Conservation (phyloP, 2,329 filamentous ascomycete genomes). For the Chalaropsis ovoidea region DNA sequence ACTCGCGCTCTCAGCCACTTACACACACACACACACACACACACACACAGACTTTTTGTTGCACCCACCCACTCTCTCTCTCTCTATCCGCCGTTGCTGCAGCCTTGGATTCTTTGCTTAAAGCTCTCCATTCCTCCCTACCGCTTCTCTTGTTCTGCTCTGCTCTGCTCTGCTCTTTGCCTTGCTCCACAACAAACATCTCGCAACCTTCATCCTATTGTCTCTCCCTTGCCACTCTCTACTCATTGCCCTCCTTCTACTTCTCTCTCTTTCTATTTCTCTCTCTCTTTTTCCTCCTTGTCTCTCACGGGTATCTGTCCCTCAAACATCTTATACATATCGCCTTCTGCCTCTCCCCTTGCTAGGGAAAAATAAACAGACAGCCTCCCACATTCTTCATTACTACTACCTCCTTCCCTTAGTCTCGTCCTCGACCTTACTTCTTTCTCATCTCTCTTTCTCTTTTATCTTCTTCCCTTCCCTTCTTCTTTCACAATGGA, state of each 20-base stretch:
- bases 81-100: background rate
- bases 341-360: constrained; percentile 14
- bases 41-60: background rate
- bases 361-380: constrained; percentile 17
- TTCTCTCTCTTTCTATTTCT: constrained; percentile 9
- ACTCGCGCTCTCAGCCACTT: background rate
- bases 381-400: constrained; percentile 19
- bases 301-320: constrained; percentile 10
- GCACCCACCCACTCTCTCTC: background rate
- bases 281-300: background rate
- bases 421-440: constrained; percentile 7
- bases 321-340: constrained; percentile 17
- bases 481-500: constrained; percentile 34
- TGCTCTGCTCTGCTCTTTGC: background rate
- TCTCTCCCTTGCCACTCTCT: background rate
- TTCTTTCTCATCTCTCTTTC: constrained; percentile 9
- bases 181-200: constrained; percentile 6
- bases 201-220: background rate
- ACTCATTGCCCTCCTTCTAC: background rate
- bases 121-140: constrained; percentile 13
- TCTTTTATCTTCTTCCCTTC: constrained; percentile 22
- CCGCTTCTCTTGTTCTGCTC: constrained; percentile 7
- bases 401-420: constrained; percentile 13
- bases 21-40: background rate
- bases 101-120: constrained; percentile 3